These are phyloP conservation scores for Pseudonitzschia multiseries DNA, from an alignment of 108 stramenopile genomes.

Conservation along the genomic window DNA sequence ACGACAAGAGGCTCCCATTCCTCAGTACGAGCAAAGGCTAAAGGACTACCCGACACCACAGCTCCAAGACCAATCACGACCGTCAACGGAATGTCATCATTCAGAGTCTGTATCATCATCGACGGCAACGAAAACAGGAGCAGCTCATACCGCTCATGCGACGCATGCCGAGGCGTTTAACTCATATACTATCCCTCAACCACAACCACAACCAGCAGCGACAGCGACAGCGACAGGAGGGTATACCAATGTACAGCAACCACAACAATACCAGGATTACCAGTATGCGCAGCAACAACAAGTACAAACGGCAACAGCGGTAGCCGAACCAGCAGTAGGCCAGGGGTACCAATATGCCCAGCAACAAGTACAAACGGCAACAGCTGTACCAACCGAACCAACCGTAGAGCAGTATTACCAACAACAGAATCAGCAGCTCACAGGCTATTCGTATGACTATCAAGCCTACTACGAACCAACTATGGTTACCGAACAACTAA, in stretches of 20 bases:
- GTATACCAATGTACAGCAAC: neutral
- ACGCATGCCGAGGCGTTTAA: neutral
- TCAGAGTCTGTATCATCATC: slow-evolving; percentile 4
- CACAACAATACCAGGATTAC: neutral
- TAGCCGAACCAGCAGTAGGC: neutral
- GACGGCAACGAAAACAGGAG: neutral
- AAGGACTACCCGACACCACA: neutral
- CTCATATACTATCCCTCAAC: slow-evolving; percentile 12
- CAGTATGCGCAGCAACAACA: neutral
- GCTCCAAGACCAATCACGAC: slow-evolving; percentile 2
- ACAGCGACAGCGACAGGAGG: neutral
- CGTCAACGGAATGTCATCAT: neutral
- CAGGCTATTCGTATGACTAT: neutral
- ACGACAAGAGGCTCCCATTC: neutral
- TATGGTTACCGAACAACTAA: neutral
- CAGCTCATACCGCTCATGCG: neutral
- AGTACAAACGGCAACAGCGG: neutral
- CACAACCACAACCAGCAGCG: neutral
- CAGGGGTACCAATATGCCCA: neutral
- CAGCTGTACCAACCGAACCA: slow-evolving; percentile 4
- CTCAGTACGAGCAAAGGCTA: neutral
- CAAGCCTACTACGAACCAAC: neutral
- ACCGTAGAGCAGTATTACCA: neutral
- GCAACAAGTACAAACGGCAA: neutral
- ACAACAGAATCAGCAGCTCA: neutral